Evolutionary conservation across 169 alveolate species (phyloP), one percentile per base, ranked within the genome.

Genomic region (Plasmodium relictum): DNA sequence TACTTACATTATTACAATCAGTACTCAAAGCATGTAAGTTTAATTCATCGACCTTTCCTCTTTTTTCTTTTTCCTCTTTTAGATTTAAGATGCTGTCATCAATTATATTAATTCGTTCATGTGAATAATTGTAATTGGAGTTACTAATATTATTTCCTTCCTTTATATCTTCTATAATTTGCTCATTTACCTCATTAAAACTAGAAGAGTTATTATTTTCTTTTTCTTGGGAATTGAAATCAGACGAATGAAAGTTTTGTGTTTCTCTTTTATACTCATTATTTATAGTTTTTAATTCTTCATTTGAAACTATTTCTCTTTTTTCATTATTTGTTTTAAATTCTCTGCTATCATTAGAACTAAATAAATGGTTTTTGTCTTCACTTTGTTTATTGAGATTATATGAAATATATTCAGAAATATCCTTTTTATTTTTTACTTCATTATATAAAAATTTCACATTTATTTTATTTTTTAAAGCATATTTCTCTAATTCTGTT

Each of bases 381-480:
- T 52, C 70, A 48, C 61, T 59, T n/a, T 31, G 22, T 5, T 66
- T 63, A 20, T 63, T 42, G 10, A 24, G 6, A 12, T 20, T 54
- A 59, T 31, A 26, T 16, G 16, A 44, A 54, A 73, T n/a, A 41
- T 31, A 10, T 16, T 74, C 54, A 3, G 58, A 9, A 16, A 14
- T 18, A 26, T 58, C 70, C 4, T 66, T 24, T 66, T 42, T 59
- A 14, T 48, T 44, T 12, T 59, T 74, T 5, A 74, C 20, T 12
- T 59, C 88, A 74, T 74, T 14, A 10, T 39, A 16, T 41, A 48
- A 42, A 44, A 44, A 62, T 62, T 74, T 56, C 7, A 26, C 9
- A 6, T 63, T 74, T 24, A n/a, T n/a, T 50, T 56, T 74, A 74
- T 48, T 59, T 74, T 58, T 74, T 39, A 66, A 66, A 14, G 44